Evolutionary conservation across 208 protist species (phyloP), one percentile per base, ranked within the genome.

Genomic region (Acanthamoeba sp.): DNA sequence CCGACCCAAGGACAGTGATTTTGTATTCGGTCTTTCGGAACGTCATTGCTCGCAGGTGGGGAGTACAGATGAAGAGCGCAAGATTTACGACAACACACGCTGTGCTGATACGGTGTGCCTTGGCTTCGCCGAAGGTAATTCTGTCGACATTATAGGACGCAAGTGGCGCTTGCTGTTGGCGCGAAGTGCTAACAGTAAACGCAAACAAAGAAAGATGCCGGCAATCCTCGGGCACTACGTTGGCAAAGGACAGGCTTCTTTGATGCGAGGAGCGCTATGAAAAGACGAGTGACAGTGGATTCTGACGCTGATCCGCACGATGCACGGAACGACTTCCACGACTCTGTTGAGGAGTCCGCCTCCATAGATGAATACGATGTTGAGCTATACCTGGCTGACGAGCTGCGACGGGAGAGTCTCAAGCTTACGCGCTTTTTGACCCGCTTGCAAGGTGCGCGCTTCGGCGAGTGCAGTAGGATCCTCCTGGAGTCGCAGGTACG

Each of bases 21-120:
- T 85, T 85, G 29, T 85, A 85, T 29, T 85, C 76, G 10, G 76
- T 57, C 76, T 85, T 85, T 18, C 76, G 76, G 76, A 85, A 85
- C 20, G 76, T 29, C 76, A 85, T 85, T 10, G 62, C 64, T 36
- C 34, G 29, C 9, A 73, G 29, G 64, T 55, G 22, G n/a, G n/a
- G 59, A 9, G 59, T 9, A 73, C 12, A 38, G 64, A 73, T 12
- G 34, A 73, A 27, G 59, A 12, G 29, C 29, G 4, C 2, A 76
- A 76, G 36, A 76, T 76, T 40, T 22, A 20, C 9, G 7, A 38
- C 9, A 69, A 29, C n/a, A 9, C 59, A 6, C n/a, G 9, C n/a
- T 27, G n/a, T 69, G 45, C 12, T 50, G 45, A 12, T 12, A 16
- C 45, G 45, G 9, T 50, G 45, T 50, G 45, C 12, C 45, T 50